Evolutionary conservation across 345 rosid species (phyloP), one percentile per base, ranked within the genome.

Genomic region (Populus ilicifolia): DNA sequence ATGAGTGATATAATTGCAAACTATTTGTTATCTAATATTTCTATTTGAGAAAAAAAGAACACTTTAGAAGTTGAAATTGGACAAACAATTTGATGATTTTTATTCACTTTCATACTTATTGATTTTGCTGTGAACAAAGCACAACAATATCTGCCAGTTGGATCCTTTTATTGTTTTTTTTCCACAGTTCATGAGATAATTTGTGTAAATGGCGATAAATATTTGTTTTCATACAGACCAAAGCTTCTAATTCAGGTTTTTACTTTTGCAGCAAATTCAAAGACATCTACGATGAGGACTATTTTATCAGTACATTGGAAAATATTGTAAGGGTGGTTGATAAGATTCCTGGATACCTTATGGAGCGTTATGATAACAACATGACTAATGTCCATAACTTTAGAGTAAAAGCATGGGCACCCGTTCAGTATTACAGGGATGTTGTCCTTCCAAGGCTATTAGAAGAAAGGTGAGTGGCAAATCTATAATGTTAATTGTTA

Each of bases 351-450:
- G 97, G 79, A 67, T 94, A 92, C 72, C 71, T 94, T 77, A 96
- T 94, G 99, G 99, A 94, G 80, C 97, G 99, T 46, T 96, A 91
- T 91, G 97, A 91, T 88, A 70, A 75, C 79, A 94, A 94, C 76
- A 79, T 96, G 92, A 88, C 86, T 79, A 92, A 96, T 85, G 98
- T 94, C 75, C 92, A 86, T 91, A 96, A 96, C 92, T 96, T 96
- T 85, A 90, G 90, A 89, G 88, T 96, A 59, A 92, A 96, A 89
- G 99, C 99, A 64, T 96, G 97, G 99, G 91, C 99, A 69, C 88
- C 98, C 18, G 84, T 96, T 83, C 89, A 85, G 70, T 96, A 87
- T 80, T 96, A 93, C 77, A 85, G 84, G 85, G 98, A 96, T 88
- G 88, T 86, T 6, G 90, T 96, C 74, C 91, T 94, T 63, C 97